phyloP scores from a whole-genome alignment of 2,329 filamentous ascomycete species.

The Paradendryphiella salina region DNA sequence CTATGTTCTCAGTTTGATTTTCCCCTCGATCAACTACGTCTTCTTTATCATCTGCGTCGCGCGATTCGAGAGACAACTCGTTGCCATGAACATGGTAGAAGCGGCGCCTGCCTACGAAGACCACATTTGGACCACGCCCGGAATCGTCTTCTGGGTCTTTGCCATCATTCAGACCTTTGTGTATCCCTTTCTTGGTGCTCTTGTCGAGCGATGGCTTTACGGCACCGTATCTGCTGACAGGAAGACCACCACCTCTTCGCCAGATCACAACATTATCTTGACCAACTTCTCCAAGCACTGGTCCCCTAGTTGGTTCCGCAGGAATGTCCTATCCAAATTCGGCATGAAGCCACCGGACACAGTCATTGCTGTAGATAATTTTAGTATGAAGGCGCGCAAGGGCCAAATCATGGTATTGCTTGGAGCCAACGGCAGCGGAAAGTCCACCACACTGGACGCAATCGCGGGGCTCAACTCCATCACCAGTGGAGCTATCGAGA shows the following conservation, averaged over 20 bases:
- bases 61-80: constrained; percentile 68
- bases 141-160: constrained; percentile 77
- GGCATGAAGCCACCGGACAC: constrained; percentile 58
- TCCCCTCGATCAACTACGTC: constrained; percentile 85
- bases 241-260: constrained; percentile 48
- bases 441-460: constrained; percentile 85
- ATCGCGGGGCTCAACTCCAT: constrained; percentile 81
- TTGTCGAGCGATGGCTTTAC: constrained; percentile 74
- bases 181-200: constrained; percentile 74
- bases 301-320: constrained; percentile 63
- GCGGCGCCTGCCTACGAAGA: constrained; percentile 57
- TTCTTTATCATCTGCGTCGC: constrained; percentile 79
- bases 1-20: constrained; percentile 71
- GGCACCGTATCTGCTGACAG: constrained; percentile 66
- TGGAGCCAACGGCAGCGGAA: constrained; percentile 87
- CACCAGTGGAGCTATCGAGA: constrained; percentile 73
- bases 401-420: constrained; percentile 86
- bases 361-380: constrained; percentile 75
- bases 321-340: constrained; percentile 52
- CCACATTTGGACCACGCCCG: constrained; percentile 65
- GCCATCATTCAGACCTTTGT: constrained; percentile 74
- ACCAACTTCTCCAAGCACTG: constrained; percentile 79
- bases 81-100: constrained; percentile 63
- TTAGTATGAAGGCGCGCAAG: constrained; percentile 70
- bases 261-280: constrained; percentile 66